These are phyloP conservation scores for Aspergillus sp. DNA, from an alignment of 2,329 filamentous ascomycete genomes.

Conservation along the genomic window DNA sequence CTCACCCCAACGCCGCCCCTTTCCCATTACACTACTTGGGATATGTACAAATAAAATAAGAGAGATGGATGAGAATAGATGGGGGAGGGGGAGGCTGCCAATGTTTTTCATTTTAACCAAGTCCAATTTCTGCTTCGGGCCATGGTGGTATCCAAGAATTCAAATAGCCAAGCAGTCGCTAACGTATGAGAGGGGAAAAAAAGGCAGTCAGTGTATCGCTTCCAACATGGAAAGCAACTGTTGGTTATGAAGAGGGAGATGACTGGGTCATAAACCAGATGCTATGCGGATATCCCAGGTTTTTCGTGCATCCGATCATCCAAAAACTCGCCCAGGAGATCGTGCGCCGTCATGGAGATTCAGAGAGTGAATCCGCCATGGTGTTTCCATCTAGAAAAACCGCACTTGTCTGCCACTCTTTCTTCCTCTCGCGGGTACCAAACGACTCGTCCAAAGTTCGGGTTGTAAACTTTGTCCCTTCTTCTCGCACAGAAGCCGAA, in stretches of 20 bases:
- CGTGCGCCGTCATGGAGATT: slow-evolving; percentile 50
- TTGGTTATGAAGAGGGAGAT: slow-evolving; percentile 91
- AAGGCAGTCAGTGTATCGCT: slow-evolving; percentile 95
- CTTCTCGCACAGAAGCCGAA: slow-evolving; percentile 61
- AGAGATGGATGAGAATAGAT: too few species aligned
- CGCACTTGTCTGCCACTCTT: slow-evolving; percentile 69
- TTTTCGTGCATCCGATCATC: slow-evolving; percentile 87
- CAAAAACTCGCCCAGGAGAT: slow-evolving; percentile 67
- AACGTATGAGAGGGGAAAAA: slow-evolving; percentile 3
- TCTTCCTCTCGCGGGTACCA: slow-evolving; percentile 52
- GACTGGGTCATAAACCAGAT: slow-evolving; percentile 79
- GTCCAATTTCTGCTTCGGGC: too few species aligned
- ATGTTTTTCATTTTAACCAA: too few species aligned
- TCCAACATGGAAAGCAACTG: slow-evolving; percentile 85
- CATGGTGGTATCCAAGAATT: too few species aligned
- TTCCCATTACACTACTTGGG: background rate
- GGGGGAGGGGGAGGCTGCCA: too few species aligned
- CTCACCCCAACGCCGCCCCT: slow-evolving; percentile 13
- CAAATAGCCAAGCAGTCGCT: background rate
- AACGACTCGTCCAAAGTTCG: slow-evolving; percentile 48
- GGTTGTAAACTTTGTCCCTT: slow-evolving; percentile 47
- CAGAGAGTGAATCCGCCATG: slow-evolving; percentile 63
- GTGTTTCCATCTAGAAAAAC: slow-evolving; percentile 71
- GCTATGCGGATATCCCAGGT: slow-evolving; percentile 88
- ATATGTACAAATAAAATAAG: background rate